These are phyloP conservation scores for Wickerhamiella azymoides DNA, from an alignment of 805 yeast species.

Conservation along the genomic window DNA sequence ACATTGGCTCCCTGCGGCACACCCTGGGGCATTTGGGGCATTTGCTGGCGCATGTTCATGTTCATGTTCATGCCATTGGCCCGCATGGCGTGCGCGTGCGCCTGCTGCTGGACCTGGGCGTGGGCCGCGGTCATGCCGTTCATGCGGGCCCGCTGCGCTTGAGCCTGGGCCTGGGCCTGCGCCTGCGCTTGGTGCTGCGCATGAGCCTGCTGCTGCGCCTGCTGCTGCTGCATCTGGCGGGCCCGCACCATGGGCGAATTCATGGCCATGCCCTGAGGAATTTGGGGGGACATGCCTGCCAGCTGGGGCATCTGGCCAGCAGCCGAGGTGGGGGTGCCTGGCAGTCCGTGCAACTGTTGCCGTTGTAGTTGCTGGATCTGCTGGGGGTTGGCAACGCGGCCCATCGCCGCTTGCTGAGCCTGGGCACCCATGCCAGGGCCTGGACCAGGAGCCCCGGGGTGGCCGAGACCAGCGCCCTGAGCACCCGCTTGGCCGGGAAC, in stretches of 20 bases:
- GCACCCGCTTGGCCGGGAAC: constrained; percentile 6
- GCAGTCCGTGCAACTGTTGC: constrained; percentile 11
- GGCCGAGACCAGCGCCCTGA: too few relatives aligned
- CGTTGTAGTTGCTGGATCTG: constrained; percentile 8
- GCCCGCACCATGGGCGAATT: not conserved
- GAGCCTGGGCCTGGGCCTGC: not conserved
- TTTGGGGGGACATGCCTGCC: constrained; percentile 11
- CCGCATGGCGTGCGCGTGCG: constrained; percentile 11
- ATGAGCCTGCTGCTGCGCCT: constrained; percentile 3
- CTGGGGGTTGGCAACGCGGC: constrained; percentile 8
- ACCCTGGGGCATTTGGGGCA: not conserved
- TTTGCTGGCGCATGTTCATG: not conserved
- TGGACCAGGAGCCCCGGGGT: too few relatives aligned
- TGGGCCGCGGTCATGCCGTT: constrained; percentile 11
- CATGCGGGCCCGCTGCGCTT: constrained; percentile 5
- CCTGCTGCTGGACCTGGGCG: constrained; percentile 11
- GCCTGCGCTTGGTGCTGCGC: constrained; percentile 4
- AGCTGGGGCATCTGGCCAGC: constrained; percentile 6
- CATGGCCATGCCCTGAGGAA: not conserved
- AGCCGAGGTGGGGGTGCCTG: constrained; percentile 8
- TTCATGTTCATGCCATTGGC: constrained; percentile 2
- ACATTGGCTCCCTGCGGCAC: not conserved
- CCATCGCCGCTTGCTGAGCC: constrained; percentile 1
- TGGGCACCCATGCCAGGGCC: too few relatives aligned
- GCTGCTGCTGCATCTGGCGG: constrained; percentile 11